A percentile compares a stretch with the other conserved stretches of the same genome.
These are phyloP conservation scores for Ophiostoma fasciatum DNA, from an alignment of 2,329 filamentous ascomycete genomes.

Conservation along the genomic window DNA sequence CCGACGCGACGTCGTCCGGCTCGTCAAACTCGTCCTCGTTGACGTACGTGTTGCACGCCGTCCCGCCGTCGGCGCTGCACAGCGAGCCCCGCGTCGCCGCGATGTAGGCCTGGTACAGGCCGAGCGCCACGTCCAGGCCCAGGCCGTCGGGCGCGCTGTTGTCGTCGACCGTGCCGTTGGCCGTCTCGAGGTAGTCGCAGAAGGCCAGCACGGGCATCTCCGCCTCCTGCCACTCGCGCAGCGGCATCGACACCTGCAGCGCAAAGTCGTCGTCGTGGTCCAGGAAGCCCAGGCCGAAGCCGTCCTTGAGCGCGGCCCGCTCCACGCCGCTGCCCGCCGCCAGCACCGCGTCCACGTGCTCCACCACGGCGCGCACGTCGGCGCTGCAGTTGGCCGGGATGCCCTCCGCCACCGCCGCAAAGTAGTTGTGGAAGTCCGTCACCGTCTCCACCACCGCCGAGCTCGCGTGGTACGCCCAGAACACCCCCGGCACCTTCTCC, in stretches of 20 bases:
- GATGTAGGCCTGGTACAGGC: conserved; percentile 34
- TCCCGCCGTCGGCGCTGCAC: conserved; percentile 26
- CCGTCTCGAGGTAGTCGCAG: conserved; percentile 29
- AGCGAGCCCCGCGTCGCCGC: conserved; percentile 27
- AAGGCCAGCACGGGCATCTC: conserved; percentile 30
- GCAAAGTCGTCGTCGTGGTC: conserved; percentile 26
- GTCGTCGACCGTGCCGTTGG: conserved; percentile 25
- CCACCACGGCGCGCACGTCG: conserved; percentile 34
- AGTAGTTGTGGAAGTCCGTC: conserved; percentile 38
- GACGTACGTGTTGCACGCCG: conserved; percentile 21
- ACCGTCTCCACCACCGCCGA: conserved; percentile 38
- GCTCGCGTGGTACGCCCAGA: conserved; percentile 41
- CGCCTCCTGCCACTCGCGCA: conserved; percentile 37
- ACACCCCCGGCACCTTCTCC: conserved; percentile 33
- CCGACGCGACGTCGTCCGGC: conserved; percentile 20
- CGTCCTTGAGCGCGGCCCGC: conserved; percentile 29
- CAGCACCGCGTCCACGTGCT: conserved; percentile 33
- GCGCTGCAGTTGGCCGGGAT: conserved; percentile 39
- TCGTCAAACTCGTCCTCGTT: conserved; percentile 23
- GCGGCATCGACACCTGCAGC: conserved; percentile 9
- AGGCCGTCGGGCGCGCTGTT: conserved; percentile 30
- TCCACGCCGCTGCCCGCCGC: conserved; percentile 21
- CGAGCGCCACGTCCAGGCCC: conserved; percentile 31
- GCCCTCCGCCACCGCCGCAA: conserved; percentile 33
- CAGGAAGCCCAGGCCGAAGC: conserved; percentile 30